Conservation (phyloP, 2,329 filamentous ascomycete species). For the Metarhizium sp. region DNA sequence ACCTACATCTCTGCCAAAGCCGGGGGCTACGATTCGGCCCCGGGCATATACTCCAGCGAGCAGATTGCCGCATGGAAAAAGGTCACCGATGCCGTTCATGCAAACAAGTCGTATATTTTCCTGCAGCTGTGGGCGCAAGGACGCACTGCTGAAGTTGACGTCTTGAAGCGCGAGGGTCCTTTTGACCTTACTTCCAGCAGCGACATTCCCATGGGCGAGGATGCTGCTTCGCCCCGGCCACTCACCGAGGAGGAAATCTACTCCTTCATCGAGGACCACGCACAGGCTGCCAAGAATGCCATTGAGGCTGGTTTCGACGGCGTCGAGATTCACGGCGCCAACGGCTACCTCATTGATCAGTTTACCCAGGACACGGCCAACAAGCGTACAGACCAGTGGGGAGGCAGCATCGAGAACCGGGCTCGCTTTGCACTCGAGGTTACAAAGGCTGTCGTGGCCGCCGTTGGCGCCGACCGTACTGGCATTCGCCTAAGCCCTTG, state of each 20-base stretch:
- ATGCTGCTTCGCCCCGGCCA: too few species aligned
- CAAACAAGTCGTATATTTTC: too few species aligned
- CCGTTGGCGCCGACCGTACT: constrained; percentile 39
- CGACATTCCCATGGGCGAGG: too few species aligned
- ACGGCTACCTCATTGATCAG: constrained; percentile 53
- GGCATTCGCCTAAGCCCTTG: constrained; percentile 53
- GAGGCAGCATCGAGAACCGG: constrained; percentile 42
- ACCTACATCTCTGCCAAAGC: too few species aligned
- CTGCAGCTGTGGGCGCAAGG: too few species aligned
- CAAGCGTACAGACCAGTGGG: constrained; percentile 39
- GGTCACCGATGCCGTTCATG: too few species aligned
- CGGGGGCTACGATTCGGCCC: too few species aligned
- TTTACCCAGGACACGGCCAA: constrained; percentile 46
- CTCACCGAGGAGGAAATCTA: constrained; percentile 35
- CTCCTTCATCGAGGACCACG: constrained; percentile 34
- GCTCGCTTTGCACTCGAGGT: constrained; percentile 44
- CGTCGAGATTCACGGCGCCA: constrained; percentile 51
- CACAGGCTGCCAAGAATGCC: constrained; percentile 41
- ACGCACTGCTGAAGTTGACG: too few species aligned
- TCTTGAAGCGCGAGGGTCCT: too few species aligned
- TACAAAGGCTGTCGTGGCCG: constrained; percentile 25
- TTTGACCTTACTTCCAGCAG: too few species aligned
- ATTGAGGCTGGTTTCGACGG: constrained; percentile 59
- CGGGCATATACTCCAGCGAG: too few species aligned
- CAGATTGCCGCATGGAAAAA: too few species aligned